phyloP scores from a whole-genome alignment of 1,284 basidiomycete species.

The Fomitopsis betulina region DNA sequence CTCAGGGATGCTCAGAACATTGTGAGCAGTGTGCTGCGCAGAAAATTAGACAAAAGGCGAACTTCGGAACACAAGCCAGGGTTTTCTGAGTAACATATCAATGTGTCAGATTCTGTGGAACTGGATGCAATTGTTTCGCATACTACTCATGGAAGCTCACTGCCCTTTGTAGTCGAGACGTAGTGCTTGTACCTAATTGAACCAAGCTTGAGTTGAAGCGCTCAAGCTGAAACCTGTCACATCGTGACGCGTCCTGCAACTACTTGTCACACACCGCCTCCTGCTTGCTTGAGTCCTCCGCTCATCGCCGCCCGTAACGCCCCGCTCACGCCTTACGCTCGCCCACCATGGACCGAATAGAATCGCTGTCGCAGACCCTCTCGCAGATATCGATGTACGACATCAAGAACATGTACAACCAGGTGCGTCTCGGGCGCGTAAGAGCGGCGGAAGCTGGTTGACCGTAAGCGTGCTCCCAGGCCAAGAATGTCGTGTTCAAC shows the following conservation, averaged over 20 bases:
- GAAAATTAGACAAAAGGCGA: too few species aligned
- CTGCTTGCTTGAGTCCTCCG: neutral
- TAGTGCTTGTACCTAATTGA: too few species aligned
- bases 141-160: too few species aligned
- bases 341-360: constrained; percentile 41
- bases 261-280: neutral
- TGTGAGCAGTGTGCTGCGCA: too few species aligned
- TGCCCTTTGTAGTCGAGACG: too few species aligned
- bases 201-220: too few species aligned
- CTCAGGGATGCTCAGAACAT: too few species aligned
- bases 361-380: constrained; percentile 62
- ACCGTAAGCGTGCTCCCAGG: constrained; percentile 36
- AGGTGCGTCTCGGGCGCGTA: constrained; percentile 42
- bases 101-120: too few species aligned
- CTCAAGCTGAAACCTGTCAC: neutral
- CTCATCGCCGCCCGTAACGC: neutral
- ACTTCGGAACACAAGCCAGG: too few species aligned
- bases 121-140: too few species aligned
- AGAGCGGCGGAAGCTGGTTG: neutral
- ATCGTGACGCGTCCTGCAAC: neutral
- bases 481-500: constrained; percentile 90
- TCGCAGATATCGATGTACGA: constrained; percentile 87
- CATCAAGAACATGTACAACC: constrained; percentile 90
- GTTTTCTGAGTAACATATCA: too few species aligned
- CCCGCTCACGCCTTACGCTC: constrained; percentile 1